Evolutionary conservation across 208 protist genomes (phyloP), one percentile per base, ranked within the genome.

Genomic region (Acanthamoeba lenticulata): DNA sequence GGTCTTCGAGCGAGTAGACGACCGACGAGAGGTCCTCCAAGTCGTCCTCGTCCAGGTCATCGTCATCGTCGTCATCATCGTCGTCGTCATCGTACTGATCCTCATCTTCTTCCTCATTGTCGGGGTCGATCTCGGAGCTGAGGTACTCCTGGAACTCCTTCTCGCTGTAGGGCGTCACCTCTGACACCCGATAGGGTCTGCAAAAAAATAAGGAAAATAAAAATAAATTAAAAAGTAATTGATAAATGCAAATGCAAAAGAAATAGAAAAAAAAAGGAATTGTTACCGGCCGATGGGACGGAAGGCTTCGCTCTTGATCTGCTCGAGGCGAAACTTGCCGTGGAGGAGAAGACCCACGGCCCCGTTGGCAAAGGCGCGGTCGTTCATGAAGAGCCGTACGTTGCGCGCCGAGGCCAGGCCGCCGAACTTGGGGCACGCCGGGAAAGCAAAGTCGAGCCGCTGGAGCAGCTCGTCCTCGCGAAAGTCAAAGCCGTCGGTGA

Each of bases 391-490:
- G 24, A 83, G 21, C 42, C 72, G 72, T 9, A 83, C 72, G 9
- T 83, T 83, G 38, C 72, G 44, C 40, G 72, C 7, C 24, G 72
- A 83, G 27, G 42, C 72, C 21, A 83, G 72, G 3, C 72, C 72
- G 19, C 72, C 72, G 29, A 83, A 83, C 72, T 83, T 83, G 42
- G 72, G 72, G 40, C 72, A 83, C 13, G 15, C 15, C 24, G 72
- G 72, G 42, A 83, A 83, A 19, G 72, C 72, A 83, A 83, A 83
- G 42, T 83, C 72, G 42, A 83, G 72, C 9, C 72, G 72, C 42
- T 49, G 34, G 19, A 83, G 72, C 34, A 83, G 38, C 42, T 83
- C 72, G 42, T 83, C 72, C 72, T 83, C 72, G 72, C 72, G 72
- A 34, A 83, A 83, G 21, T 83, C 72, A 27, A 83, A 52, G 40